Evolutionary conservation across 306 rosid species (phyloP).

Genomic region (Albizia julibrissin): DNA sequence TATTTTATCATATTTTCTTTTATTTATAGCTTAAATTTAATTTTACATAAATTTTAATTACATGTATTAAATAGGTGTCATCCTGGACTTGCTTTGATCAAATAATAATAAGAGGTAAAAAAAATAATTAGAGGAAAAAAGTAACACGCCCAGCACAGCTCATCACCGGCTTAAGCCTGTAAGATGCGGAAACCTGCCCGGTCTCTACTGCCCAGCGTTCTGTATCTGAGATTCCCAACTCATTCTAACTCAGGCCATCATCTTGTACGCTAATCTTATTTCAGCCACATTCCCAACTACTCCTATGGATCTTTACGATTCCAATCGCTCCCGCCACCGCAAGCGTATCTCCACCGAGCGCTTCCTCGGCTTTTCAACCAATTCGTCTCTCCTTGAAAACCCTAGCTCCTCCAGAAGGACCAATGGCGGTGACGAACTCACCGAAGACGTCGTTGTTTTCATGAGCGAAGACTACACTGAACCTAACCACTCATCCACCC

Average conservation of each 20-base stretch:
- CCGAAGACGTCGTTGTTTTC: slow-evolving; percentile 76
- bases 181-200: not conserved
- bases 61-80: too few species aligned
- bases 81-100: too few species aligned
- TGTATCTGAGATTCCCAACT: not conserved
- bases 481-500: slow-evolving; percentile 35
- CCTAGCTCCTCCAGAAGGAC: slow-evolving; percentile 11
- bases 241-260: not conserved
- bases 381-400: not conserved
- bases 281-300: not conserved
- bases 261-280: not conserved
- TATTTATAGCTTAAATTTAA: too few species aligned
- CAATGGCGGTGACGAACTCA: slow-evolving; percentile 36
- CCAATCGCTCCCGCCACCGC: slow-evolving; percentile 40
- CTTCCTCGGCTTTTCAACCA: slow-evolving; percentile 2
- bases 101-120: too few species aligned
- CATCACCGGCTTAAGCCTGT: not conserved
- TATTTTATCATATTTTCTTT: too few species aligned
- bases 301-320: slow-evolving; percentile 46
- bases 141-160: too few species aligned
- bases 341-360: slow-evolving; percentile 28
- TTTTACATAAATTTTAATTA: too few species aligned
- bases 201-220: not conserved
- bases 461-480: slow-evolving; percentile 50
- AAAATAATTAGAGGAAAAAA: too few species aligned